Conservation (phyloP, 2,329 filamentous ascomycete genomes). For the Anisogramma anomala region DNA sequence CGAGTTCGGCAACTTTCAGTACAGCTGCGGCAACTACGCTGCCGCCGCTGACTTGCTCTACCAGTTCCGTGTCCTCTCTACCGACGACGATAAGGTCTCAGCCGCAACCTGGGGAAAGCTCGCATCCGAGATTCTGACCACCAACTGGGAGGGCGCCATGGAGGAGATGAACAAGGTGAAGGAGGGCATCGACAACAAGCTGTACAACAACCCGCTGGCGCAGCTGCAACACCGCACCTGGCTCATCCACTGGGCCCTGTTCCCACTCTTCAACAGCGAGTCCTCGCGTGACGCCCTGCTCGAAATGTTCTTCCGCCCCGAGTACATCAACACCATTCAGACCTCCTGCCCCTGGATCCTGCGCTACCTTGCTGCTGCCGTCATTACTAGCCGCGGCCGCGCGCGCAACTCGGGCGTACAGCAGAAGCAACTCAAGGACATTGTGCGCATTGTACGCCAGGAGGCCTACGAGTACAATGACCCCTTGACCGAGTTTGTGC, state of each 20-base stretch:
- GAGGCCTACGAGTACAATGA: constrained; percentile 97
- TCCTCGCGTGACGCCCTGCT: constrained; percentile 79
- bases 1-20: constrained; percentile 94
- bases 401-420: constrained; percentile 73
- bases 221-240: constrained; percentile 95
- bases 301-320: constrained; percentile 91
- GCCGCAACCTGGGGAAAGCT: constrained; percentile 97
- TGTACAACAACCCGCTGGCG: constrained; percentile 91
- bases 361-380: constrained; percentile 83
- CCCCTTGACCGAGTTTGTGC: constrained; percentile 91
- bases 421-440: constrained; percentile 97
- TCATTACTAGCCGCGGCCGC: constrained; percentile 83
- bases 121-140: constrained; percentile 86
- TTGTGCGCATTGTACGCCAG: constrained; percentile 89
- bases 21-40: constrained; percentile 89
- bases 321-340: constrained; percentile 99
- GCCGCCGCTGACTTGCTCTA: constrained; percentile 88
- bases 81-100: constrained; percentile 94
- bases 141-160: constrained; percentile 88
- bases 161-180: constrained; percentile 85
- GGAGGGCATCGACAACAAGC: constrained; percentile 83
- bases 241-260: constrained; percentile 96
- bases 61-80: constrained; percentile 95
- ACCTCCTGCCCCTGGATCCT: constrained; percentile 94
- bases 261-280: constrained; percentile 98